Conservation (phyloP, 352 stramenopile genomes). For the Pythium plurisporium region DNA sequence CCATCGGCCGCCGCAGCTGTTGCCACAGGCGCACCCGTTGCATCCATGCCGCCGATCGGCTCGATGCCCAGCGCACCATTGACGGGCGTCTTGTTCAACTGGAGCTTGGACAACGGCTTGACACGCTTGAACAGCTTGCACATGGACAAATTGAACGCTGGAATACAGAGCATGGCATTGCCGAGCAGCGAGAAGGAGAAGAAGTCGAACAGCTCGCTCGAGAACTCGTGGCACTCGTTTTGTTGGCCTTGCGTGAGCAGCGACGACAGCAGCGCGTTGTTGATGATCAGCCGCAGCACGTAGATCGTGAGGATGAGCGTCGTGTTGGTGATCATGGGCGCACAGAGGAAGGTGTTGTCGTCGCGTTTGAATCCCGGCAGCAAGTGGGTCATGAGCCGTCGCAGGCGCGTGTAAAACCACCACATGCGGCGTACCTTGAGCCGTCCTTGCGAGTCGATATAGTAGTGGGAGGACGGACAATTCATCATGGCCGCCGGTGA, state of each 20-base stretch:
- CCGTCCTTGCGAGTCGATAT: conserved; percentile 46
- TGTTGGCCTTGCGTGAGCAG: conserved; percentile 29
- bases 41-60: conserved; percentile 17
- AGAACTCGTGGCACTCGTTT: conserved; percentile 43
- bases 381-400: conserved; percentile 40
- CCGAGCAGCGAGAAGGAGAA: conserved; percentile 55
- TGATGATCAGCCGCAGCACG: conserved; percentile 40
- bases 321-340: conserved; percentile 71
- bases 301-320: conserved; percentile 60
- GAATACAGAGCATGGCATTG: conserved; percentile 65
- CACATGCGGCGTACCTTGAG: conserved; percentile 46
- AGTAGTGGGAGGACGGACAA: conserved; percentile 54
- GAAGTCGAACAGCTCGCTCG: conserved; percentile 58
- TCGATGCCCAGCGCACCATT: conserved; percentile 17
- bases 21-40: conserved; percentile 20
- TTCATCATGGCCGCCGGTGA: conserved; percentile 12
- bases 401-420: conserved; percentile 52
- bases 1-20: conserved; percentile 31
- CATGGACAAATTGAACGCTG: conserved; percentile 53
- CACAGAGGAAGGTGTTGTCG: conserved; percentile 76
- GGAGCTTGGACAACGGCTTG: conserved; percentile 21
- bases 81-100: conserved; percentile 11
- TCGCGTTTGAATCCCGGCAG: conserved; percentile 59
- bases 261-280: conserved; percentile 39
- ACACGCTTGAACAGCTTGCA: conserved; percentile 48